Evolutionary conservation across 2,329 filamentous ascomycete genomes (phyloP), one percentile per base, ranked within the genome.

Genomic region (Orbilia oligospora): DNA sequence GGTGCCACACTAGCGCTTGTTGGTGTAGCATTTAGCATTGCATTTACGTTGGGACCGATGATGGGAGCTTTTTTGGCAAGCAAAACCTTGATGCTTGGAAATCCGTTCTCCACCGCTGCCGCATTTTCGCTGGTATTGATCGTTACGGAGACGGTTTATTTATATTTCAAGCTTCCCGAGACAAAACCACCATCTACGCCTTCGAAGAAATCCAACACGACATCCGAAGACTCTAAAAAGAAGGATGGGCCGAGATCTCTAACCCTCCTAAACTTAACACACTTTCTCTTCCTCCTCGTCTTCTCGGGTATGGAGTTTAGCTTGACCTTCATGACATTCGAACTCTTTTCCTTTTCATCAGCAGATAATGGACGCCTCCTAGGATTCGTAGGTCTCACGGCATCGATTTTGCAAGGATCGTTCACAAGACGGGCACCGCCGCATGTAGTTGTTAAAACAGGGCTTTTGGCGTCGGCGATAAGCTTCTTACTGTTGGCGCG

Each of bases 301-400:
- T 99, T 99, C 86, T 97, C 93, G 1, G 96, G 96, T 78, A 95
- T 99, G 92, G 96, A 99, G 84, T 98, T 97, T 84, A 97, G 94
- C 0, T 88, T 99, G 2, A 94, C 96, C 0, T 99, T 99, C 84
- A 94, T 99, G 90, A 98, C 95, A 0, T 97, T 96, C 82, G 95
- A 97, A 67, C 89, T 99, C 53, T 98, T 98, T 84, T 89, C 89
- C 8, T 97, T 96, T 83, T 89, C 88, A 10, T 91, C 94, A 0
- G 89, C 90, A 51, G 89, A 93, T 66, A 97, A 97, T 81, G 96
- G 96, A 16, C 90, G 91, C 10, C 87, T 99, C 1, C 90, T 99
- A 1, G 95, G 96, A 5, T 96, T 92, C 84, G 93, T 99, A 82
- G 96, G 96, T 0, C 89, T 99, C 2, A 89, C 98, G 5, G 94